Evolutionary conservation across 331 rosid genomes (phyloP), one percentile per base, ranked within the genome.

Genomic region (Malus hybrid): DNA sequence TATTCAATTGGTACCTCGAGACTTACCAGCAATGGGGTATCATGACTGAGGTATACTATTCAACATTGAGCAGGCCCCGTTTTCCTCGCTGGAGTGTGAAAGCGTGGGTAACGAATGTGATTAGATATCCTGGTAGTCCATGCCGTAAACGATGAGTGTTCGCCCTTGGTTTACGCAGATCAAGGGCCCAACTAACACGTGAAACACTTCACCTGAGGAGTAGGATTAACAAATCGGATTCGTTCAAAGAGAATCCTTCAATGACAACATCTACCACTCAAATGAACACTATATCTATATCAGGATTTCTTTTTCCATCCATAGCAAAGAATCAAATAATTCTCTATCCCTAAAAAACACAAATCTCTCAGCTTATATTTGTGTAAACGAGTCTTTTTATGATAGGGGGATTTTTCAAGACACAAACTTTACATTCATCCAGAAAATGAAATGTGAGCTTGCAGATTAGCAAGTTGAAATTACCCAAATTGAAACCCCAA

Each of bases 371-470:
- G 24, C 59, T 11, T 4, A 72, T 22, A 68, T 71, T 70, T 67
- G 77, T 42, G 83, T 72, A 54, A 82, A 73, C 67, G 50, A 73
- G 36, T 24, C 20, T 67, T 39, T 81, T 59, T 52, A 56, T 67
- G 67, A 10, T 7, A 6, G 63, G 81, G 66, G 75, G 39, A 62
- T 57, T 61, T 73, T 50, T 54, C 50, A 70, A 79, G 75, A 33
- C 73, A 60, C 73, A 76, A 65, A 34, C 19, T 67, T 80, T 76
- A 70, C 73, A 57, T 73, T 80, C 76, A 80, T 79, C 77, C 74
- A 81, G 6, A 52, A 52, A 73, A 80, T 69, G 67, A 44, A 46
- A 7, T 62, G 64, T 59, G 31, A 59, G 31, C 31, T 59, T 16
- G 7, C 69, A 63, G 24, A 56, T 44, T 75, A 82, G 63, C 64